Percentiles rank a stretch among this genome's conserved stretches.
Conservation (phyloP, 192 early-diverging fungal species). For the Coemansia sp. region DNA sequence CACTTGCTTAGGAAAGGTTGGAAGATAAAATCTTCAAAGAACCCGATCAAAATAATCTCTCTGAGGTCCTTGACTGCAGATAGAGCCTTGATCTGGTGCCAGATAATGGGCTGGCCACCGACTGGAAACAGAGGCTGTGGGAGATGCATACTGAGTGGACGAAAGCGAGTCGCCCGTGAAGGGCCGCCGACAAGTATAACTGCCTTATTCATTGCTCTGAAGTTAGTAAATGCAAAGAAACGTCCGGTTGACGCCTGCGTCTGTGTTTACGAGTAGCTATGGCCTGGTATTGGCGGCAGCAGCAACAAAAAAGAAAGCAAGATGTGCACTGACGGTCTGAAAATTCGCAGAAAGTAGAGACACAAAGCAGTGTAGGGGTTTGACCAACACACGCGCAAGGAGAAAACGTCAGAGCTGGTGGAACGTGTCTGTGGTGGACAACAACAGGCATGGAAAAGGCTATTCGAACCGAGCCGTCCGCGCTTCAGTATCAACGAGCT, state of each 20-base stretch:
- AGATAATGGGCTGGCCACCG: conserved; percentile 93
- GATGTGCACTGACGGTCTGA: background rate
- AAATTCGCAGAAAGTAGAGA: background rate
- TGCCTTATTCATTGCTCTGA: conserved; percentile 65
- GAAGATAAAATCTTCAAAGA: conserved; percentile 96
- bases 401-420: background rate
- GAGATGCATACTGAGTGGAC: conserved; percentile 91
- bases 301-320: background rate
- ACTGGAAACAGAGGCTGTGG: conserved; percentile 99
- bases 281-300: background rate
- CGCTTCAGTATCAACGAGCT: background rate
- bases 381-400: background rate
- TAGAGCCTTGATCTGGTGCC: conserved; percentile 92
- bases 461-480: background rate
- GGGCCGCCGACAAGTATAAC: conserved; percentile 97
- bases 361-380: background rate
- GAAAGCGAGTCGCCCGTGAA: conserved; percentile 94
- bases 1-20: conserved; percentile 83
- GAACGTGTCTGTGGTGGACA: background rate
- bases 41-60: conserved; percentile 94
- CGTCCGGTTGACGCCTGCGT: background rate
- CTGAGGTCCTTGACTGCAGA: conserved; percentile 83
- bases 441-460: no score
- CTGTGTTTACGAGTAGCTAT: background rate
- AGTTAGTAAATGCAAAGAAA: background rate